These are phyloP conservation scores for Ascochyta koolunga DNA, from an alignment of 2,329 filamentous ascomycete genomes.

Conservation along the genomic window DNA sequence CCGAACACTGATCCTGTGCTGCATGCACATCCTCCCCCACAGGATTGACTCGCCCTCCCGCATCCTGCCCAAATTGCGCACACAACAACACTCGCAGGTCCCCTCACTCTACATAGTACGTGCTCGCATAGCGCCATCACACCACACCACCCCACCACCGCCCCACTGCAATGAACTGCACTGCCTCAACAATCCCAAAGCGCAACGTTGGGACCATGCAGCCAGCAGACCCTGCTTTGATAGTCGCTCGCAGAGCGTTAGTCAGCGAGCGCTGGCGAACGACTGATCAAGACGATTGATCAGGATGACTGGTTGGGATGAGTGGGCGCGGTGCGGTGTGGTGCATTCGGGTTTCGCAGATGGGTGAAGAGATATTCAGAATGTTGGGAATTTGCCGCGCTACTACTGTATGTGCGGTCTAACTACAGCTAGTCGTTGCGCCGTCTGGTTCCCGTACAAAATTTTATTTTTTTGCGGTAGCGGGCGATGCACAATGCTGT, in stretches of 20 bases:
- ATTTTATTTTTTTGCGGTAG: no score
- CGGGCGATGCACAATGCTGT: background rate
- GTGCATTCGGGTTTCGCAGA: no score
- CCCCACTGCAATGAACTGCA: background rate
- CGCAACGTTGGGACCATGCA: slow-evolving; percentile 5
- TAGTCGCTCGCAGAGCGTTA: no score
- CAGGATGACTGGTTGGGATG: slow-evolving; percentile 3
- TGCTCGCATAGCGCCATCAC: slow-evolving; percentile 5
- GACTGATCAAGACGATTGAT: no score
- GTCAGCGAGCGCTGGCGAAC: no score
- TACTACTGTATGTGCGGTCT: no score
- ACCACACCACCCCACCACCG: slow-evolving; percentile 7
- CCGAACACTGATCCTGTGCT: slow-evolving; percentile 2
- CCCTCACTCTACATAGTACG: no score
- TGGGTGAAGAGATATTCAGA: no score
- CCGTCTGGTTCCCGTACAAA: no score
- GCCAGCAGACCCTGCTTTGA: slow-evolving; percentile 8
- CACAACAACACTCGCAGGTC: background rate
- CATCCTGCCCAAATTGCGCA: background rate
- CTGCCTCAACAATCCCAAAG: slow-evolving; percentile 14
- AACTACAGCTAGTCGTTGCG: no score
- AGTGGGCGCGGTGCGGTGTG: no score
- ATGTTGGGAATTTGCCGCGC: slow-evolving; percentile 18
- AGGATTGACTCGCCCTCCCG: slow-evolving; percentile 1
- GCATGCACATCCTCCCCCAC: background rate